Base-by-base conservation (phyloP, 2,329 filamentous ascomycete genomes). In the Dothiorella sarmentorum region DNA sequence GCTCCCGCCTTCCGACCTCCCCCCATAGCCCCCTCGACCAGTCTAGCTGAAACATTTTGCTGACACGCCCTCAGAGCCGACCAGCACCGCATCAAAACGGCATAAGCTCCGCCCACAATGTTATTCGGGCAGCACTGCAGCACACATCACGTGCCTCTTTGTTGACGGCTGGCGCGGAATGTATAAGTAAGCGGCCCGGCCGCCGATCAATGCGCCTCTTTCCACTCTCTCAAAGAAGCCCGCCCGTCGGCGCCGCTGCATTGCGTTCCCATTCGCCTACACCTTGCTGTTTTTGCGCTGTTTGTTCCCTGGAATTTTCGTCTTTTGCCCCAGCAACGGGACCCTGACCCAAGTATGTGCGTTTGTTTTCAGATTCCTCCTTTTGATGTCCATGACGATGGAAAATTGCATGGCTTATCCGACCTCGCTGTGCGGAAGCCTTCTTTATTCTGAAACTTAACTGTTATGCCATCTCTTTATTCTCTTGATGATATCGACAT, bases 361-460 rank as follows among this genome's bases (percentile, higher is more conserved):
- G 9, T 10, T 38, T 40, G 33, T 40, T 22, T n/a, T 27, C 18
- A 22, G 15, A 17, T 35, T 27, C 9, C 40, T 15, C 9, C 7
- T 24, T 26, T 15, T 53, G n/a, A n/a, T 29, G 15, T 17, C 18
- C 5, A n/a, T 53, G 22, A 40, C 40, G 49, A 53, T 40, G 49
- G 49, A 20, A 13, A 29, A 38, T 40, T 53, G 49, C 49, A 53
- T 53, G 49, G 49, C 49, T 53, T 53, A 53, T 29, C 49, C 49
- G 49, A 53, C 24, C 15, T 53, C 49, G 29, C 33, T 53, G 49
- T 53, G 49, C 49, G 49, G 49, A 53, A 53, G 35, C 24, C 49
- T 40, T 40, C 13, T 40, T 24, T 37, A 37, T 15, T 15, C 33
- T 27, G 29, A 45, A 40, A 11, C 37, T 13, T 18, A 18, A 40